Base-by-base conservation (phyloP, 306 rosid species). In the Hippophae gyantsensis region DNA sequence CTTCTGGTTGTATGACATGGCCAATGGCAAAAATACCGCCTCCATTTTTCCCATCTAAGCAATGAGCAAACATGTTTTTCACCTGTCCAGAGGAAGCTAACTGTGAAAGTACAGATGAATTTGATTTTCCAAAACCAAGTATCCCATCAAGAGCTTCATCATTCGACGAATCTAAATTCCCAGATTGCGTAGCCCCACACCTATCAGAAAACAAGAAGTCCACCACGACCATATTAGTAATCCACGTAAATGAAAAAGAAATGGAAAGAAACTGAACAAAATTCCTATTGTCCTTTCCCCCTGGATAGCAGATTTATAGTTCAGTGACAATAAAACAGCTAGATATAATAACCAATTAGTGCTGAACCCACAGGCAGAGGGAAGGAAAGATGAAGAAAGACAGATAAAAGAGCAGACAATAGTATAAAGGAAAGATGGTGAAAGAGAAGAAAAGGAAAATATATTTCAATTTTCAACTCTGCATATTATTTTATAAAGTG, bases 1-100 rank as follows among this genome's bases (percentile, higher is more conserved):
- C 99, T 85, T 82, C 75, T 56, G 99, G 99, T 61, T 85, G 93
- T 71, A 88, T 96, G 65, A 92, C 96, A 73, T 78, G 95, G 60
- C 99, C 99, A 64, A 92, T 85, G 40, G 96, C 99, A 78, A 92
- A 92, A 52, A 92, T 88, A 71, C 99, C 99, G 18, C 99, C 99
- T 62, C 96, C 99, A 78, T 82, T 88, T 65, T 68, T 73, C 76
- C 99, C 96, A 77, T 92, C 85, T 67, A 92, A 82, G 81, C 99
- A 92, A 75, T 92, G 99, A 69, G 99, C 99, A 85, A 92, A 92
- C 86, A 88, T 92, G 82, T 88, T 92, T 77, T 80, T 84, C 66
- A 92, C 96, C 74, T 80, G 80, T 54, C 90, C 87, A n/a, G 96
- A 83, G 43, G 86, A 76, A 62, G 93, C 94, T 69, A 92, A 86